A percentile compares a stretch with the other conserved stretches of the same genome.
Conservation (phyloP, 305 asterid genomes). For the Striga hermonthica region DNA sequence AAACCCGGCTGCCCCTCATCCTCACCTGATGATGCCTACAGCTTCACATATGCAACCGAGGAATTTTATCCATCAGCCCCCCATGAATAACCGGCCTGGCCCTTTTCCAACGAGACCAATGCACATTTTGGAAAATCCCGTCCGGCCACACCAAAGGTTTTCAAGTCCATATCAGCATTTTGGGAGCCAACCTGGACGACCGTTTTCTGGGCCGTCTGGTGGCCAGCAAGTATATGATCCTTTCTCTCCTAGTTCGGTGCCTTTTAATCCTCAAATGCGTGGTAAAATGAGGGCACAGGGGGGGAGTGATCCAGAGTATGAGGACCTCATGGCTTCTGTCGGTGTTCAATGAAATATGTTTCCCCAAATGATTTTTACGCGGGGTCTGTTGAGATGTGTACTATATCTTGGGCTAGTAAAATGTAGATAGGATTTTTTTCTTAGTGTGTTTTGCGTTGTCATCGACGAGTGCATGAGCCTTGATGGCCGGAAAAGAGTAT, state of each 20-base stretch:
- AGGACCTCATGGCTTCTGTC: conserved; percentile 82
- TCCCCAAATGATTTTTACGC: too few species aligned
- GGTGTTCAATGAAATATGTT: conserved; percentile 53
- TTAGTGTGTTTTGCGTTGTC: too few species aligned
- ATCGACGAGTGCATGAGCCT: too few species aligned
- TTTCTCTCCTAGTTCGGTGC: conserved; percentile 60
- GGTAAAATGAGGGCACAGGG: conserved; percentile 41
- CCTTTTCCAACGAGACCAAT: conserved; percentile 56
- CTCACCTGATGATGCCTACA: conserved; percentile 42
- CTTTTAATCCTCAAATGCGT: conserved; percentile 46
- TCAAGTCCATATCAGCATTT: conserved; percentile 50
- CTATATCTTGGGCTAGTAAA: too few species aligned
- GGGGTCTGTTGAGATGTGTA: too few species aligned
- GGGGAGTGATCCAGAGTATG: conserved; percentile 78
- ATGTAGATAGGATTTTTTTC: too few species aligned
- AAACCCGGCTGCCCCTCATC: conserved; percentile 38
- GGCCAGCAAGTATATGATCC: conserved; percentile 75
- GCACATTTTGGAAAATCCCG: conserved; percentile 54
- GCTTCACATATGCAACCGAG: conserved; percentile 52
- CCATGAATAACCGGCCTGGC: conserved; percentile 39
- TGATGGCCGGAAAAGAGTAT: too few species aligned
- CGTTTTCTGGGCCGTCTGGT: conserved; percentile 44
- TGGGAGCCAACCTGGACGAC: conserved; percentile 45
- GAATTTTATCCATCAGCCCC: conserved; percentile 47
- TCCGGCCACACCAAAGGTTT: conserved; percentile 45